Conservation (phyloP, 2,329 filamentous ascomycete genomes). For the Colletotrichum sp. region DNA sequence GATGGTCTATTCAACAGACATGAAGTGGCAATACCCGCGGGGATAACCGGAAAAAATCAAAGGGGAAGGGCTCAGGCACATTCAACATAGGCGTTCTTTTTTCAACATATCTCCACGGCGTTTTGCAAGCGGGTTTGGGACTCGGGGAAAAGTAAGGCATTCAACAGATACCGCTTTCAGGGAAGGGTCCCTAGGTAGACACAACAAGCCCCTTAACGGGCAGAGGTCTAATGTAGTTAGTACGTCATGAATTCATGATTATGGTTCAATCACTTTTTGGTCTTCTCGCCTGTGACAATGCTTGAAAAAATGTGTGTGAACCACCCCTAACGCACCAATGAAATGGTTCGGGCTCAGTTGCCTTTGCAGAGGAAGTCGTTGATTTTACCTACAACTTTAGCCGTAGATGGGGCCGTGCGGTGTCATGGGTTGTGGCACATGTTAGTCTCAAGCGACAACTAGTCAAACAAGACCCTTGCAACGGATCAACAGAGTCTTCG, state of each 20-base stretch:
- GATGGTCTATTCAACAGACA: conserved; percentile 26
- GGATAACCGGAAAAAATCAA: conserved; percentile 23
- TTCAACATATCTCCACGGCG: conserved; percentile 24
- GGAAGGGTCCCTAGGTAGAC: conserved; percentile 20
- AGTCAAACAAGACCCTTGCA: not conserved
- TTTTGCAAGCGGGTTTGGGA: conserved; percentile 24
- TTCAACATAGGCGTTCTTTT: conserved; percentile 27
- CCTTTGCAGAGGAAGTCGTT: not conserved
- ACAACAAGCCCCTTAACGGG: conserved; percentile 24
- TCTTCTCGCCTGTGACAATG: not conserved
- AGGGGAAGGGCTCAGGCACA: conserved; percentile 18
- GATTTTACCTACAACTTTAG: not conserved
- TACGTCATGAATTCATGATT: conserved; percentile 20
- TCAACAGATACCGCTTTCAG: conserved; percentile 25
- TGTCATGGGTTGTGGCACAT: not conserved
- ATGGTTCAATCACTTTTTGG: not conserved
- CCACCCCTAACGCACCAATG: not conserved
- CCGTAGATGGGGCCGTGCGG: not conserved
- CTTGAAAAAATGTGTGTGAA: not conserved
- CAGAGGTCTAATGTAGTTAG: conserved; percentile 16
- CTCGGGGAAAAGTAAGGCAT: conserved; percentile 24
- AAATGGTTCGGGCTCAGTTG: not conserved
- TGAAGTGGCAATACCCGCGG: conserved; percentile 23
- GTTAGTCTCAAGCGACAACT: not conserved
- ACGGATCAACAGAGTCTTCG: not conserved